Evolutionary conservation across 805 yeast genomes (phyloP).

Genomic region (Jamesozyma rosinii): DNA sequence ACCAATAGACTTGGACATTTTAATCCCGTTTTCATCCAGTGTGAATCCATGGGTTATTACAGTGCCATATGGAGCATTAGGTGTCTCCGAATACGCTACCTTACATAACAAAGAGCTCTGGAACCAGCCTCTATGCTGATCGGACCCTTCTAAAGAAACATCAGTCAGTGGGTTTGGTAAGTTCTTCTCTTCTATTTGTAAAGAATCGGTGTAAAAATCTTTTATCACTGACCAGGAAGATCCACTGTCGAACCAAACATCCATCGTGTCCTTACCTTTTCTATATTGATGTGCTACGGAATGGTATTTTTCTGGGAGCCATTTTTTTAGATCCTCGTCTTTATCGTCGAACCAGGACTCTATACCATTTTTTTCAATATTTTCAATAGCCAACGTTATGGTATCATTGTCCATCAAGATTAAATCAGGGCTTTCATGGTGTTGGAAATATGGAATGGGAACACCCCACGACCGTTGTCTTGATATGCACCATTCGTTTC

Average conservation of each 20-base stretch:
- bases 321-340: conserved; percentile 33
- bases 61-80: conserved; percentile 55
- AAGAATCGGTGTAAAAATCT: conserved; percentile 31
- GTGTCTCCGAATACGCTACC: conserved; percentile 37
- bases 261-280: conserved; percentile 88
- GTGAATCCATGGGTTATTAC: conserved; percentile 92
- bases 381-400: conserved; percentile 48
- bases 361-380: conserved; percentile 50
- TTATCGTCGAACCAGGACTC: conserved; percentile 67
- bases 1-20: conserved; percentile 92
- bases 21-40: conserved; percentile 72
- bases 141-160: conserved; percentile 92
- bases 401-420: conserved; percentile 51
- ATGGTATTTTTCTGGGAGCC: conserved; percentile 58
- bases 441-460: conserved; percentile 82
- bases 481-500: conserved; percentile 97
- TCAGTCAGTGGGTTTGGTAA: conserved; percentile 54
- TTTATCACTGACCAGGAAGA: conserved; percentile 61
- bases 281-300: conserved; percentile 36
- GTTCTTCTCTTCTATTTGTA: conserved; percentile 21
- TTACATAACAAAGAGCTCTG: conserved; percentile 84
- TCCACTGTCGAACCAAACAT: conserved; percentile 98
- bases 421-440: conserved; percentile 44
- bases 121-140: conserved; percentile 98
- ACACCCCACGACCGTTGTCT: conserved; percentile 98